phyloP scores from a whole-genome alignment of 306 rosid species.

The Cicer cuneatum region DNA sequence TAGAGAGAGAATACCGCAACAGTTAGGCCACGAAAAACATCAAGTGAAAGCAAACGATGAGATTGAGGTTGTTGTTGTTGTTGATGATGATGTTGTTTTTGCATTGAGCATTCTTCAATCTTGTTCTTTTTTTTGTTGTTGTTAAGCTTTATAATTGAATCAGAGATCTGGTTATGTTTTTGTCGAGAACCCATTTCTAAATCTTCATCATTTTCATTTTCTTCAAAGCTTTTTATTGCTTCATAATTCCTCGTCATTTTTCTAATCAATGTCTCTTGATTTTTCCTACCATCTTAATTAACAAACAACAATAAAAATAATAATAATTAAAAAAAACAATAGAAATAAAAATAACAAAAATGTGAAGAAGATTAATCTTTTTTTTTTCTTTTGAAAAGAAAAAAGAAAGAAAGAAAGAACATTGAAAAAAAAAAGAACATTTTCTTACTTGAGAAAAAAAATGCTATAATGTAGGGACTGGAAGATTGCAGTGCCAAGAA shows the following conservation, averaged over 20 bases:
- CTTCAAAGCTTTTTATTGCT: conserved; percentile 52
- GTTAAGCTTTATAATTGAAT: conserved; percentile 34
- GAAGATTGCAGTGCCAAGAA: conserved; percentile 1
- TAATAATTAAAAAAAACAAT: background rate
- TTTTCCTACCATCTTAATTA: conserved; percentile 30
- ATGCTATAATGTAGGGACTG: conserved; percentile 16
- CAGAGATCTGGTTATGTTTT: conserved; percentile 46
- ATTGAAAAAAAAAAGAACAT: background rate
- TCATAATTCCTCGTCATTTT: conserved; percentile 51
- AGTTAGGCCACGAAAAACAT: conserved; percentile 92
- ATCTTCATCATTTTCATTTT: conserved; percentile 54
- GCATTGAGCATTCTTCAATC: conserved; percentile 28
- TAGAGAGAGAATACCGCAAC: conserved; percentile 69
- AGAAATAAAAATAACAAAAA: background rate
- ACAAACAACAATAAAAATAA: background rate
- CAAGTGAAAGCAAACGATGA: conserved; percentile 84
- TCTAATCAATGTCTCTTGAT: background rate
- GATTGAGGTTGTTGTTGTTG: conserved; percentile 23
- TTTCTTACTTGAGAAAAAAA: conserved; percentile 32
- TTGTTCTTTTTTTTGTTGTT: conserved; percentile 10
- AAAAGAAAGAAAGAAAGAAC: background rate
- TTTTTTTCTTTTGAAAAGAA: background rate
- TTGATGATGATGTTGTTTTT: conserved; percentile 12
- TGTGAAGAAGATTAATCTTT: background rate
- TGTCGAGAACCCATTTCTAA: conserved; percentile 56